Conservation (phyloP, 2,329 filamentous ascomycete species). For the Aspergillus texensis region DNA sequence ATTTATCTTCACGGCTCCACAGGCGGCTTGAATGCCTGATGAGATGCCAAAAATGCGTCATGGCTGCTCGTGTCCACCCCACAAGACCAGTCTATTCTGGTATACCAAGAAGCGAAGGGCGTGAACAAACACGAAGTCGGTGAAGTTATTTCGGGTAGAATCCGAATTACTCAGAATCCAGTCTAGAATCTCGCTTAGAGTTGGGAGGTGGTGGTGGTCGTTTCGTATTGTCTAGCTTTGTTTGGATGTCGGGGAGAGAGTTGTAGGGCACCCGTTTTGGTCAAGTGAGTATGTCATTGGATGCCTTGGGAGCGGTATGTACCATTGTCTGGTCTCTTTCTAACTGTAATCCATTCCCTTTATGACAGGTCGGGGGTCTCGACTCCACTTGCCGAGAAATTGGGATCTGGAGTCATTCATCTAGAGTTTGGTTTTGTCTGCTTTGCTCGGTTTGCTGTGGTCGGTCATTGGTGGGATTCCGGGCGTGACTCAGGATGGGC, state of each 20-base stretch:
- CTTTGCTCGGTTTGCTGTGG: not conserved
- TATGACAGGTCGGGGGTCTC: not conserved
- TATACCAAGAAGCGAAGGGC: conserved; percentile 8
- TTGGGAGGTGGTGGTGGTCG: not conserved
- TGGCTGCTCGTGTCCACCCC: conserved; percentile 2
- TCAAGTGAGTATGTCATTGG: not conserved
- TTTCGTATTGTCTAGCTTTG: not conserved
- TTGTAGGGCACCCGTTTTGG: not conserved
- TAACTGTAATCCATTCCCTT: too few species aligned
- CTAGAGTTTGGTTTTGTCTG: not conserved
- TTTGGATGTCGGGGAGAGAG: not conserved
- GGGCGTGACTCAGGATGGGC: not conserved
- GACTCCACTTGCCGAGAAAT: not conserved
- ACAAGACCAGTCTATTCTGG: not conserved
- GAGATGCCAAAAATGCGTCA: not conserved
- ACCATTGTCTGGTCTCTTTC: not conserved
- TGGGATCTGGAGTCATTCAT: not conserved
- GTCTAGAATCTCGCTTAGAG: conserved; percentile 1
- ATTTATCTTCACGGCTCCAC: not conserved
- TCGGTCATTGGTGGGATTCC: not conserved
- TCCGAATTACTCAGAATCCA: not conserved
- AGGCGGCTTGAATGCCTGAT: not conserved
- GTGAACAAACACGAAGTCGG: conserved; percentile 7
- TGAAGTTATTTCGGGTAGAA: not conserved
- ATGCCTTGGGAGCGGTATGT: not conserved